phyloP scores from a whole-genome alignment of 495 filamentous ascomycete genomes.

The Hypoxylon lienhwacheense region DNA sequence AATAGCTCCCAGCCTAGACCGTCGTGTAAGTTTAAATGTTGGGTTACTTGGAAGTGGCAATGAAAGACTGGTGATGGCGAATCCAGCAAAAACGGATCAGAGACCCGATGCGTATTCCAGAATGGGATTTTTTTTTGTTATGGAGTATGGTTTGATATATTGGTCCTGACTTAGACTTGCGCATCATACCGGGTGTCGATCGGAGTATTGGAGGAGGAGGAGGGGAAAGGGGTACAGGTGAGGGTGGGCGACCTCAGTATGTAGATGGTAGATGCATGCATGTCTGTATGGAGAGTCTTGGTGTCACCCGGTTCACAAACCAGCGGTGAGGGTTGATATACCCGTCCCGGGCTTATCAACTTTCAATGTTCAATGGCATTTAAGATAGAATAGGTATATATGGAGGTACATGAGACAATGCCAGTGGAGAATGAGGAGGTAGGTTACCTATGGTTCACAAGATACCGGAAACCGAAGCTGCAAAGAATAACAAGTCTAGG shows the following conservation, averaged over 20 bases:
- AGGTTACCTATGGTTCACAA: too few relatives aligned
- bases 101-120: slow-evolving; percentile 18
- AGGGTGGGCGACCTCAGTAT: slow-evolving; percentile 15
- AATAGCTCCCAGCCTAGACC: slow-evolving; percentile 18
- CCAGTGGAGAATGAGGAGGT: too few relatives aligned
- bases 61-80: slow-evolving; percentile 11
- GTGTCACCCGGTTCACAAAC: slow-evolving; percentile 31
- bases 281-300: slow-evolving; percentile 20
- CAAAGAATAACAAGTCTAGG: too few relatives aligned
- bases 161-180: not conserved
- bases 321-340: slow-evolving; percentile 34
- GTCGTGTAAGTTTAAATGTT: slow-evolving; percentile 21
- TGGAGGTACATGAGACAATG: too few relatives aligned
- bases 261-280: not conserved
- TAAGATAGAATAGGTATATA: too few relatives aligned
- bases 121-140: slow-evolving; percentile 3
- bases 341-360: slow-evolving; percentile 14
- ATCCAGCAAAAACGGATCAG: slow-evolving; percentile 21
- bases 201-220: slow-evolving; percentile 10
- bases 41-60: slow-evolving; percentile 12
- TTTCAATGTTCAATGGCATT: too few relatives aligned
- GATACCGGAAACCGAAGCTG: too few relatives aligned
- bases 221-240: not conserved
- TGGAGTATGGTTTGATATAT: slow-evolving; percentile 13
- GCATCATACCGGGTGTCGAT: slow-evolving; percentile 18